Percentiles rank a stretch among this genome's conserved stretches.
Conservation (phyloP, 164 flowering plant genomes). For the Macadamia integrifolia region DNA sequence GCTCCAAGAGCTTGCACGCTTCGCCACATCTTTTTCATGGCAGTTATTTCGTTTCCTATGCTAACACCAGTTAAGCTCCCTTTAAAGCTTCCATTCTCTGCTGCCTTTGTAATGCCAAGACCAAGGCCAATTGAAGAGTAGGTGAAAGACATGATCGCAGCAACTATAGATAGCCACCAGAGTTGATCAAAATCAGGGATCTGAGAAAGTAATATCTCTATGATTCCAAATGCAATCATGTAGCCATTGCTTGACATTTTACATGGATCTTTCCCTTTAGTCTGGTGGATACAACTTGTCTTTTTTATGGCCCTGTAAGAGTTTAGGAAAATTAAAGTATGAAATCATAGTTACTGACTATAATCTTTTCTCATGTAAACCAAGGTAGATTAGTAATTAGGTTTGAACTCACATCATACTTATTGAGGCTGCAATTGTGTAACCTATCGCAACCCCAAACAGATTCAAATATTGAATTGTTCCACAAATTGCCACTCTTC, state of each 20-base stretch:
- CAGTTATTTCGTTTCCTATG: slow-evolving; percentile 29
- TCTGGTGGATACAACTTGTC: slow-evolving; percentile 31
- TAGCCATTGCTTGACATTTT: slow-evolving; percentile 20
- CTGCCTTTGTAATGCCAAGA: slow-evolving; percentile 28
- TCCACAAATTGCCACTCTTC: slow-evolving; percentile 19
- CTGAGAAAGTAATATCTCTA: slow-evolving; percentile 28
- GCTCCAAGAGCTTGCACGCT: slow-evolving; percentile 57
- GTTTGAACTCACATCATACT: slow-evolving; percentile 11
- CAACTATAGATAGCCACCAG: slow-evolving; percentile 33
- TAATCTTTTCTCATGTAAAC: too few species aligned
- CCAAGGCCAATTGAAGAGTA: slow-evolving; percentile 31
- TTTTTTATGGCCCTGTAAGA: slow-evolving; percentile 30
- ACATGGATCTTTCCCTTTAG: slow-evolving; percentile 19
- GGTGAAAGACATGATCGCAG: slow-evolving; percentile 43
- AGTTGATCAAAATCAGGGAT: slow-evolving; percentile 36
- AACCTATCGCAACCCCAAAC: slow-evolving; percentile 22
- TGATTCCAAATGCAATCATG: slow-evolving; percentile 31
- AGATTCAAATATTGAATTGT: slow-evolving; percentile 20
- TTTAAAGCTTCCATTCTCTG: slow-evolving; percentile 11
- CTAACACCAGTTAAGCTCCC: slow-evolving; percentile 49
- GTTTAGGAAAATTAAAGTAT: too few species aligned
- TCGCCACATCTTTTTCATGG: slow-evolving; percentile 40
- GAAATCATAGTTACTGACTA: too few species aligned
- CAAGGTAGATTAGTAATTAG: too few species aligned
- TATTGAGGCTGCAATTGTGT: slow-evolving; percentile 24